These are phyloP conservation scores for Aspergillus oerlinghausenensis DNA, from an alignment of 2,329 filamentous ascomycete species.

Conservation along the genomic window DNA sequence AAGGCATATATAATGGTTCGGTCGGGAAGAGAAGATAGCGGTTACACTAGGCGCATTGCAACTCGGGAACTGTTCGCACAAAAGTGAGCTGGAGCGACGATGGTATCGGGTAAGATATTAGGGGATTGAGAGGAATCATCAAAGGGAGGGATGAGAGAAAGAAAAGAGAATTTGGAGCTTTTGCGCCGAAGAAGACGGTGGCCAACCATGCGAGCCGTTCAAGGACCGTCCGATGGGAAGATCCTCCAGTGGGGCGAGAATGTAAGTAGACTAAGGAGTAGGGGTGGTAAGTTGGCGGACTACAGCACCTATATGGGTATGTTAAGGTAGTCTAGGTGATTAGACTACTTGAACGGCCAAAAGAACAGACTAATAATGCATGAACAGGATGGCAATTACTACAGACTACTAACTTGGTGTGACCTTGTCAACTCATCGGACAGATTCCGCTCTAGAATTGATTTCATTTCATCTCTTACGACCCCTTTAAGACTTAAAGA, in stretches of 20 bases:
- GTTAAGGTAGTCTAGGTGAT: not conserved
- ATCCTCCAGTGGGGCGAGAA: not conserved
- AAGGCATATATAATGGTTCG: not conserved
- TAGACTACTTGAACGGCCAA: not conserved
- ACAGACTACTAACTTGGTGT: not conserved
- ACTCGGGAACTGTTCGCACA: not conserved
- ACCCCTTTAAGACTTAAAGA: no score
- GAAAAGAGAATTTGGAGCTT: not conserved
- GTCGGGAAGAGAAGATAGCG: not conserved
- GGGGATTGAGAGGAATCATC: not conserved
- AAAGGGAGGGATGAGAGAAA: not conserved
- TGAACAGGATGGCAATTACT: not conserved
- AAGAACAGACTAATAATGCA: not conserved
- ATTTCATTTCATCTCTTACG: not conserved
- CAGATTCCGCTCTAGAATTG: not conserved
- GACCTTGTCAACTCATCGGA: not conserved
- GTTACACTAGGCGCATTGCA: not conserved
- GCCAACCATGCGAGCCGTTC: not conserved
- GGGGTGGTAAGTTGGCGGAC: not conserved
- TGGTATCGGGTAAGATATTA: not conserved
- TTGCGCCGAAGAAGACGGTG: not conserved
- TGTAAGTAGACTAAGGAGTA: not conserved
- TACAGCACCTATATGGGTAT: not conserved
- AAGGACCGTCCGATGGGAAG: not conserved
- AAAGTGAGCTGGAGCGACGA: not conserved